A percentile compares a stretch with the other conserved stretches of the same genome.
These are phyloP conservation scores for Pestalotiopsis sp. DNA, from an alignment of 2,329 filamentous ascomycete species.

Conservation along the genomic window DNA sequence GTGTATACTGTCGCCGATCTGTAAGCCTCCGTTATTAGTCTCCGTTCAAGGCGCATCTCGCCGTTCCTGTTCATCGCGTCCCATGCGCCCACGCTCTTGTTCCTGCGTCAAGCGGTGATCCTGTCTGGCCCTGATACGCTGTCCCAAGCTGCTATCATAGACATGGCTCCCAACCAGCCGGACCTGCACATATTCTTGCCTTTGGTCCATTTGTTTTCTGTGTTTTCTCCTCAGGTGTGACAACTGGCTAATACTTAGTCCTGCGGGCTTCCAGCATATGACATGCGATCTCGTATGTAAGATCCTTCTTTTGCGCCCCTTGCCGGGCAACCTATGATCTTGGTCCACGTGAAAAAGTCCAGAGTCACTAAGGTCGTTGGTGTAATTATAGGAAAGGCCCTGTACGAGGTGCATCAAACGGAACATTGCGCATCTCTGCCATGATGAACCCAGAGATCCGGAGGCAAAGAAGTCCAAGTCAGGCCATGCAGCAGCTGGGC, in stretches of 20 bases:
- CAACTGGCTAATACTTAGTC: constrained; percentile 48
- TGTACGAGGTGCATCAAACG: constrained; percentile 98
- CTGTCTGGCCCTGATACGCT: constrained; percentile 19
- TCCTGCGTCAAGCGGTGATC: constrained; percentile 22
- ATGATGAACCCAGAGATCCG: constrained; percentile 92
- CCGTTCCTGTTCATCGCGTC: constrained; percentile 32
- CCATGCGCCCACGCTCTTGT: constrained; percentile 29
- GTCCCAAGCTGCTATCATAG: constrained; percentile 13
- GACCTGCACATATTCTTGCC: constrained; percentile 14
- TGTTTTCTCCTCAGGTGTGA: constrained; percentile 19
- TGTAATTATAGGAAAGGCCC: constrained; percentile 74
- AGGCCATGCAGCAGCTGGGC: constrained; percentile 56
- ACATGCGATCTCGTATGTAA: constrained; percentile 85
- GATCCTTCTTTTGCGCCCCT: constrained; percentile 34
- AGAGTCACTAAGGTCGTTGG: constrained; percentile 34
- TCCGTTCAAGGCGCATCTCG: constrained; percentile 29
- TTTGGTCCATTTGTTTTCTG: neutral
- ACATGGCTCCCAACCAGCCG: constrained; percentile 8
- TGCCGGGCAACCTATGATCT: constrained; percentile 27
- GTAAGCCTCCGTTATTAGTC: constrained; percentile 59
- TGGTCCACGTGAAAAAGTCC: constrained; percentile 28
- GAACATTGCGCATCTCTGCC: constrained; percentile 97
- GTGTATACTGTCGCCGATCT: constrained; percentile 88
- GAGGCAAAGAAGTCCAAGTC: constrained; percentile 79
- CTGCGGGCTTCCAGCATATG: constrained; percentile 71